Evolutionary conservation across 1,284 basidiomycete genomes (phyloP).

Genomic region (Testicularia cyperi): DNA sequence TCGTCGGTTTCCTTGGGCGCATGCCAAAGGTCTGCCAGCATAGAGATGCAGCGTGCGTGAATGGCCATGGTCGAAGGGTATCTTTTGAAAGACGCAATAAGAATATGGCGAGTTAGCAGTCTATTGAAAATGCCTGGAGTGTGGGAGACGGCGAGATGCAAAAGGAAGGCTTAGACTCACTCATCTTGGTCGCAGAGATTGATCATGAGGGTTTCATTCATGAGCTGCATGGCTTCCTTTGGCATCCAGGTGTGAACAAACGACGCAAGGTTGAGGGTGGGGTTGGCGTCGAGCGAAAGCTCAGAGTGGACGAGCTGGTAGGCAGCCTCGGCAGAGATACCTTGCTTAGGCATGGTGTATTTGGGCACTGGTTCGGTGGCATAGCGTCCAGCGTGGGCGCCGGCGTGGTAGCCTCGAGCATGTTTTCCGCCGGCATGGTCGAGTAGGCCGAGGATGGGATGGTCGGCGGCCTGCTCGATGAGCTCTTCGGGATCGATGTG

Average conservation of each 20-base stretch:
- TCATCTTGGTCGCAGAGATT: constrained; percentile 80
- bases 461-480: constrained; percentile 42
- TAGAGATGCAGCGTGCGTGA: constrained; percentile 67
- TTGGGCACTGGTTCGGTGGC: constrained; percentile 58
- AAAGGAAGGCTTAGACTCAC: too few relatives aligned
- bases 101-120: too few relatives aligned
- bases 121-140: too few relatives aligned
- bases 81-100: too few relatives aligned
- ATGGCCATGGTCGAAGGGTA: constrained; percentile 67
- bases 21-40: constrained; percentile 90
- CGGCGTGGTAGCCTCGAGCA: constrained; percentile 13
- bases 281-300: constrained; percentile 71
- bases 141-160: too few relatives aligned
- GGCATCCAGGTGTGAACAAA: constrained; percentile 67
- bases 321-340: constrained; percentile 61
- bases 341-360: constrained; percentile 61
- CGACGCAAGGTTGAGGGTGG: constrained; percentile 75
- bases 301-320: constrained; percentile 72
- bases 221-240: constrained; percentile 57
- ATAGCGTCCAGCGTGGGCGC: constrained; percentile 51
- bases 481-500: constrained; percentile 54
- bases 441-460: constrained; percentile 41
- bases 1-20: constrained; percentile 62
- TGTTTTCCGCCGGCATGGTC: constrained; percentile 19
- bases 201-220: constrained; percentile 70